Base-by-base conservation (phyloP, 148 eudicot species). In the Nepenthes gracilis region DNA sequence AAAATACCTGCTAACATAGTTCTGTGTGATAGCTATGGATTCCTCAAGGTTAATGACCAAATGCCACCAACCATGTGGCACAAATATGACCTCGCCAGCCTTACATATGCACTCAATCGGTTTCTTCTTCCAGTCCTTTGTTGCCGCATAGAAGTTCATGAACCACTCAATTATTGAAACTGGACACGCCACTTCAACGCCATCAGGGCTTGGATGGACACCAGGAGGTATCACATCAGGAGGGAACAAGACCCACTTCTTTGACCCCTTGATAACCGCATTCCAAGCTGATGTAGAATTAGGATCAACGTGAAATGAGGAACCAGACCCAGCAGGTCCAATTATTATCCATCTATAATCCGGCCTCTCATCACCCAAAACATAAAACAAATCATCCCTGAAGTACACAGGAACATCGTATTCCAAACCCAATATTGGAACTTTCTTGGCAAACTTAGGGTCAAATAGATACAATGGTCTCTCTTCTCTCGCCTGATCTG, bases 11-110 rank as follows among this genome's bases (percentile, higher is more conserved):
- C 98, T 93, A 62, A 86, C 98, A 79, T 68, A 88, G 69, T 93
- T 93, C 70, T 93, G 98, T n/a, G 96, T 93, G 70, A 88, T 93
- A 70, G 96, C 98, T 67, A 88, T 83, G 3, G 96, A 86, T 67
- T 93, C 96, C 74, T 93, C 96, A 12, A 93, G 80, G 73, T 88
- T 93, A 65, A 93, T 86, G 45, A 93, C 98, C 81, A 93, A 69
- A 84, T 88, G 98, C 98, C 98, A 93, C 98, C 98, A 93, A 43
- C 96, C 98, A 62, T 84, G 84, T 36, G 98, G 98, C 69, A 93
- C 98, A 70, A 88, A 93, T 51, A 93, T 70, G 59, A 88, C 98
- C 58, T 93, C 98, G 37, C 98, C 98, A 2, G 95, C 96, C 75
- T 81, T 93, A 61, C 98, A 93, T 38, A 93, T 78, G 74, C 98